These are phyloP conservation scores for Thelonectria blattea DNA, from an alignment of 2,329 filamentous ascomycete genomes.

Conservation along the genomic window DNA sequence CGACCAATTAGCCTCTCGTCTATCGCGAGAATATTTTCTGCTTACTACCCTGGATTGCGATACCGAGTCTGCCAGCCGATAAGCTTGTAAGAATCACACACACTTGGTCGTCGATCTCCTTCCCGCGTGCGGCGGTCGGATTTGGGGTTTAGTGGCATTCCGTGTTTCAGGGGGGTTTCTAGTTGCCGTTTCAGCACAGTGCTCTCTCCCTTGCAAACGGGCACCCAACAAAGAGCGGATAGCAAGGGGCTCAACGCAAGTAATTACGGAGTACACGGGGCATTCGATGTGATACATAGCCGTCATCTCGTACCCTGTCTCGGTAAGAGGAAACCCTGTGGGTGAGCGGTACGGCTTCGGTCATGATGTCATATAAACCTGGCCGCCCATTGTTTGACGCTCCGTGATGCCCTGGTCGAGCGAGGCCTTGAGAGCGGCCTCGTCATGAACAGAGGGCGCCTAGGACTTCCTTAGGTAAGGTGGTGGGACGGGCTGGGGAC, in stretches of 20 bases:
- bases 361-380: not conserved
- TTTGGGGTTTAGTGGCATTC: constrained; percentile 18
- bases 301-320: constrained; percentile 1
- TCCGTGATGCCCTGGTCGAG: too few species aligned
- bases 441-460: not conserved
- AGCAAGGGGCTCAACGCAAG: constrained; percentile 8
- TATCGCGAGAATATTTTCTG: not conserved
- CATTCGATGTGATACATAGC: constrained; percentile 1
- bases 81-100: not conserved
- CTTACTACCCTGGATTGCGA: not conserved
- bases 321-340: not conserved
- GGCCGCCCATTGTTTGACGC: not conserved
- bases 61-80: not conserved
- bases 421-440: too few species aligned
- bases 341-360: not conserved
- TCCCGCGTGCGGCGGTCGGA: constrained; percentile 9
- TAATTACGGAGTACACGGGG: constrained; percentile 11
- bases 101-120: not conserved
- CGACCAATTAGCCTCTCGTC: too few species aligned
- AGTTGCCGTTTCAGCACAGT: constrained; percentile 12
- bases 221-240: constrained; percentile 1
- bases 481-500: too few species aligned
- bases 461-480: too few species aligned
- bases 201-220: not conserved
- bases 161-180: constrained; percentile 19